These are phyloP conservation scores for Zalerion maritima DNA, from an alignment of 495 filamentous ascomycete genomes.

Conservation along the genomic window DNA sequence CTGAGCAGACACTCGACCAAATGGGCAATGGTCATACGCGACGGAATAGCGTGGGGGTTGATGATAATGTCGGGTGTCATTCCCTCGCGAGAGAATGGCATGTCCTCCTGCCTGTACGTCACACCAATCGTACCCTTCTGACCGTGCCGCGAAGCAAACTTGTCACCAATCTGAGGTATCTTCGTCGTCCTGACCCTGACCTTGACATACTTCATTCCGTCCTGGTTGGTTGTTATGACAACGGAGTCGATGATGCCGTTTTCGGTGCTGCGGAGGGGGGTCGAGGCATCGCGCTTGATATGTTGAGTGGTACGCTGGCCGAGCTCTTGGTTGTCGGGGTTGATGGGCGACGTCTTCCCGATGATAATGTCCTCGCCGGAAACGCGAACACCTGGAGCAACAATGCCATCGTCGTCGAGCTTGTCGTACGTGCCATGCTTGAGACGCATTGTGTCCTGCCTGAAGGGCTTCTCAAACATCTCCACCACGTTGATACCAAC, in stretches of 20 bases:
- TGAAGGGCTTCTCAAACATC: conserved; percentile 83
- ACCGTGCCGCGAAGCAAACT: conserved; percentile 97
- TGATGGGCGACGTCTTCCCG: conserved; percentile 90
- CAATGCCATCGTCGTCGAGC: conserved; percentile 86
- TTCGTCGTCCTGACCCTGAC: conserved; percentile 95
- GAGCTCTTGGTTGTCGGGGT: conserved; percentile 82
- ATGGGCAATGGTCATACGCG: conserved; percentile 99
- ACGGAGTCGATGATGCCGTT: conserved; percentile 94
- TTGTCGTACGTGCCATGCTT: conserved; percentile 98
- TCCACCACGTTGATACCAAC: conserved; percentile 83
- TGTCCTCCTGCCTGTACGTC: conserved; percentile 92
- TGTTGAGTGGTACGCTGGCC: conserved; percentile 81
- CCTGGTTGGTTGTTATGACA: conserved; percentile 79
- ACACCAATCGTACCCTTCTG: conserved; percentile 99
- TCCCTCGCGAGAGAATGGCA: conserved; percentile 92
- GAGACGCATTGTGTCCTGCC: conserved; percentile 72
- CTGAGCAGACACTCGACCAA: conserved; percentile 97
- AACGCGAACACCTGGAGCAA: conserved; percentile 83
- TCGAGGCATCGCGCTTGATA: conserved; percentile 87
- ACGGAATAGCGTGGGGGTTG: conserved; percentile 98
- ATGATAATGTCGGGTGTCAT: conserved; percentile 93
- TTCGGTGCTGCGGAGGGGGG: conserved; percentile 85
- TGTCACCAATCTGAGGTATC: conserved; percentile 96
- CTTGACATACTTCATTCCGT: conserved; percentile 85
- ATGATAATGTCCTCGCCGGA: conserved; percentile 98